These are phyloP conservation scores for Cronartium quercuum DNA, from an alignment of 1,284 basidiomycete genomes.

Conservation along the genomic window DNA sequence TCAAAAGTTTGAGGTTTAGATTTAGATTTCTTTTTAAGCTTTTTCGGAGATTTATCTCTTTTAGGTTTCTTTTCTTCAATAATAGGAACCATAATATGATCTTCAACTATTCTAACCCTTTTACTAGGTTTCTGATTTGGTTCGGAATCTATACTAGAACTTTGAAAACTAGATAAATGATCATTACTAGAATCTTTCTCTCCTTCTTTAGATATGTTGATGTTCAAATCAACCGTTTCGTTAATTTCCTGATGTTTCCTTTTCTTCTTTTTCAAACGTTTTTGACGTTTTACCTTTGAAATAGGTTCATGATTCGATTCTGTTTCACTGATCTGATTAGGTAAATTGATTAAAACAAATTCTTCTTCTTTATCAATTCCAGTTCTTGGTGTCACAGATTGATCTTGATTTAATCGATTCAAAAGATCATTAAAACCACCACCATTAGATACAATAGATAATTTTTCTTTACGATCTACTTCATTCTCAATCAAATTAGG, in stretches of 20 bases:
- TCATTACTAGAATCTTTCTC: too few relatives aligned
- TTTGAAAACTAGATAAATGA: too few relatives aligned
- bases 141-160: too few relatives aligned
- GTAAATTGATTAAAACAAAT: neutral
- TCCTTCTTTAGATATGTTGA: too few relatives aligned
- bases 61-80: too few relatives aligned
- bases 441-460: constrained; percentile 8
- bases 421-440: constrained; percentile 30
- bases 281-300: neutral
- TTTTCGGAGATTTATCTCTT: too few relatives aligned
- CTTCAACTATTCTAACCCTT: too few relatives aligned
- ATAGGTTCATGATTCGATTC: neutral
- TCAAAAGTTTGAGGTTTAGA: too few relatives aligned
- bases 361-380: neutral
- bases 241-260: neutral
- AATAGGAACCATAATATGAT: too few relatives aligned
- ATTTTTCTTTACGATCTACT: constrained; percentile 1
- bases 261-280: neutral
- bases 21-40: too few relatives aligned
- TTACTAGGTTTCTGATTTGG: too few relatives aligned
- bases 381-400: neutral
- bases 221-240: neutral
- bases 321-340: neutral
- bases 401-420: constrained; percentile 11
- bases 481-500: neutral